Conservation (phyloP, 495 filamentous ascomycete genomes). For the Astrothelium subdiscretum region DNA sequence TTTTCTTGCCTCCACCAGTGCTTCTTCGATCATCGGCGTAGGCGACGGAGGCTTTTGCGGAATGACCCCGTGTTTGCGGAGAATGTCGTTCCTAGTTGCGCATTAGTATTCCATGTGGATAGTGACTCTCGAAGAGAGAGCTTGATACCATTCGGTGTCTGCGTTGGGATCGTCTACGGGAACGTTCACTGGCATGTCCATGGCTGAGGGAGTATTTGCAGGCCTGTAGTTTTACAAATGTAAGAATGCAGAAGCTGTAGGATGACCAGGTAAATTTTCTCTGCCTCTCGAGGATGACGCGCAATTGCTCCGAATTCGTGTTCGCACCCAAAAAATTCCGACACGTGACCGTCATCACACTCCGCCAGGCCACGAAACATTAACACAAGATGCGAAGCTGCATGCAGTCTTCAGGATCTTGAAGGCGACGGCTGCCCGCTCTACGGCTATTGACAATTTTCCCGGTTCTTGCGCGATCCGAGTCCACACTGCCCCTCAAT, state of each 20-base stretch:
- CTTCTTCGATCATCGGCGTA: slow-evolving; percentile 90
- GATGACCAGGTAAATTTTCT: no score
- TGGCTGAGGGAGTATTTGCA: slow-evolving; percentile 24
- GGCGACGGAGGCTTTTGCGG: slow-evolving; percentile 92
- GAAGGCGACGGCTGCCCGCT: background rate
- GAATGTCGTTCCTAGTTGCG: slow-evolving; percentile 89
- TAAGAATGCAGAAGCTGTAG: no score
- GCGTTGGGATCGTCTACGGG: slow-evolving; percentile 91
- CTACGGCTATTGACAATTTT: no score
- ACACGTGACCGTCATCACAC: background rate
- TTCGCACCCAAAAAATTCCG: background rate
- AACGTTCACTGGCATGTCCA: slow-evolving; percentile 70
- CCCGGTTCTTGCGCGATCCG: background rate
- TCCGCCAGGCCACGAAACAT: slow-evolving; percentile 1
- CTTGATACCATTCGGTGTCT: slow-evolving; percentile 84
- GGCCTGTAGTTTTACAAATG: no score
- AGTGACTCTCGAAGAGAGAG: background rate
- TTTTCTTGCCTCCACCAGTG: slow-evolving; percentile 66
- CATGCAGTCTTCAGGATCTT: no score
- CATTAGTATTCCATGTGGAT: slow-evolving; percentile 9
- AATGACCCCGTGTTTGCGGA: slow-evolving; percentile 90
- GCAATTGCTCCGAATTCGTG: background rate
- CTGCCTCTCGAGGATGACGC: background rate
- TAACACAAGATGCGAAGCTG: no score
- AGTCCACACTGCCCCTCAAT: no score